These are phyloP conservation scores for Jatropha curcas DNA, from an alignment of 345 rosid species.

Conservation along the genomic window DNA sequence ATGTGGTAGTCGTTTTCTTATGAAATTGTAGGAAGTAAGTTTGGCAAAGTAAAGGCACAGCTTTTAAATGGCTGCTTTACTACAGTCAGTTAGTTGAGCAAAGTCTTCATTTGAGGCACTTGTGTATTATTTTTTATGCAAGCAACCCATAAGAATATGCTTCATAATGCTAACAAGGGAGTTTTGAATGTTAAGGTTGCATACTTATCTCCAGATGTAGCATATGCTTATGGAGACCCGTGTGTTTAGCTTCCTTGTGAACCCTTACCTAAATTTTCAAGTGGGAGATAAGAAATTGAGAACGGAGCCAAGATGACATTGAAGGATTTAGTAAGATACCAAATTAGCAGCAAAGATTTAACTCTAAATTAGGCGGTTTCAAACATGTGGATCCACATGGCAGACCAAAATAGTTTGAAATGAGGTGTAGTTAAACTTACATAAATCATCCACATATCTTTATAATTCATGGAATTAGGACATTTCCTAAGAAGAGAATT, in stretches of 20 bases:
- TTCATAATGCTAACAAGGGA: too few species aligned
- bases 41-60: too few species aligned
- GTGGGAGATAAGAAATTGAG: too few species aligned
- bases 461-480: background rate
- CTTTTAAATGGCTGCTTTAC: background rate
- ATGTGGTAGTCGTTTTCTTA: too few species aligned
- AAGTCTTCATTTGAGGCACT: background rate
- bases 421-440: too few species aligned
- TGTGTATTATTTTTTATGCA: background rate
- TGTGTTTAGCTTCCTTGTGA: background rate
- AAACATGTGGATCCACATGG: too few species aligned
- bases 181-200: background rate
- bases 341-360: too few species aligned
- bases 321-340: too few species aligned
- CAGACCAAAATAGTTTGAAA: too few species aligned
- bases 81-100: background rate
- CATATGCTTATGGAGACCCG: background rate
- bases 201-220: background rate
- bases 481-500: background rate
- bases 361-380: too few species aligned
- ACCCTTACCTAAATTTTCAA: background rate
- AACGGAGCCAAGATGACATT: too few species aligned
- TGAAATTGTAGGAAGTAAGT: too few species aligned
- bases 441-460: background rate
- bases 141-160: conserved; percentile 1